Base-by-base conservation (phyloP, 345 rosid genomes). In the Kernera saxatilis region DNA sequence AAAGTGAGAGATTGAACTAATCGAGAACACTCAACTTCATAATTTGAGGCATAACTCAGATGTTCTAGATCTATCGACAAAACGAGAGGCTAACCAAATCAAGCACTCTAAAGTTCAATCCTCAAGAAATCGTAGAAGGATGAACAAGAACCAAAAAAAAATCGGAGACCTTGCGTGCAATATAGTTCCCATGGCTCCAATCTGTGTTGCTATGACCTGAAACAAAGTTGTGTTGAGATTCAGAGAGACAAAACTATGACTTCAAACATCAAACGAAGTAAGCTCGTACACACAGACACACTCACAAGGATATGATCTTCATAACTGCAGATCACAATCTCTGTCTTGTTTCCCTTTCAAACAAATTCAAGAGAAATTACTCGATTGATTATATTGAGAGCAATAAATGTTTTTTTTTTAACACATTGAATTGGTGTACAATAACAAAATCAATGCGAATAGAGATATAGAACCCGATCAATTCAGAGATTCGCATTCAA, bases 131-230 rank as follows among this genome's bases (percentile, higher is more conserved):
- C 11, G 7, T 14, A 18, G 10, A 43, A 59, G 2, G 18, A 29
- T 7, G 29, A 48, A 8, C 5, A 46, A 48, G 0, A 55, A 6
- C 6, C 8, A 7, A 44, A 23, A 17, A 6, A 1, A 0, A 0
- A 49, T 36, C 8, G 59, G 9, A 55, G 67, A 77, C 80, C 93
- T 90, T 67, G 98, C 97, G 40, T 86, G 92, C 48, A 93, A 78
- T 61, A 90, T 77, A 10, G 98, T 88, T 43, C 97, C 98, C 97
- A 93, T 84, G 33, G 89, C 78, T 80, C 90, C 98, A 63, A 90
- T 84, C 74, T 93, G 97, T 61, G 93, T 87, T 15, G 86, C 97
- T 76, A 87, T 84, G 37, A 90, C 93, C 97, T 90, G 85, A 77
- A 67, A 64, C 33, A 79, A 66, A 48, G 13, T 58, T 9, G 21